Evolutionary conservation across 257 asterid species (phyloP), one percentile per base, ranked within the genome.

Genomic region (Ehretia macrophylla): DNA sequence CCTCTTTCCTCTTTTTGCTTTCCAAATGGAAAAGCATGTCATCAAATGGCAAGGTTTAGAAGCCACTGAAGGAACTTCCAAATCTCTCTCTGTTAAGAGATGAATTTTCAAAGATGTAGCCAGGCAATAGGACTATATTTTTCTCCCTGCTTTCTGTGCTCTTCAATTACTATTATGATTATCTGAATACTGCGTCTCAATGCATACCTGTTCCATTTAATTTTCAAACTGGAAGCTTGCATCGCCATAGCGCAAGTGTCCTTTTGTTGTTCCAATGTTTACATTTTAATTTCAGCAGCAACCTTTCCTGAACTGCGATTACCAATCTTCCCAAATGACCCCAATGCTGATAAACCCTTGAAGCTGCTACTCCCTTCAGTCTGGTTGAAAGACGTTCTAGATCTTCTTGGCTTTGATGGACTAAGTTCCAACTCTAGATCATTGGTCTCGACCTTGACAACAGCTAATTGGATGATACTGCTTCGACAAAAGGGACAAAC

Each of bases 401-500:
- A 42, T 71, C 55, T 68, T 65, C 72, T 83, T 47, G 83, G 76
- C 58, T 65, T 80, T 8, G 78, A 62, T 13, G 88, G 88, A 56
- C 85, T 75, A 48, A 22, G 12, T 42, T 71, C 88, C 60, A 57
- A 4, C 65, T 81, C 90, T 1, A 20, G 18, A 11, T 79, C 80
- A 10, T 17, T 73, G 1, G 32, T 27, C 68, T 77, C 79, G 74
- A 67, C 71, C 81, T 70, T 70, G 71, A 81, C 91, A 42, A 83
- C 75, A 4, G 64, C 75, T 47, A 88, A 55, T 48, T 69, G 79
- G 56, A 65, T 60, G 37, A 83, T 88, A 80, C 61, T 71, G 79
- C 90, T 76, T 42, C 95, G 82, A 57, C 94, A 88, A 62, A 88
- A 85, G 54, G 97, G 97, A 77, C 95, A 88, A 18, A 79, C 77